A percentile compares a stretch with the other conserved stretches of the same genome.
Evolutionary conservation across 2,329 filamentous ascomycete genomes (phyloP).

Genomic region (Monascus ruber): DNA sequence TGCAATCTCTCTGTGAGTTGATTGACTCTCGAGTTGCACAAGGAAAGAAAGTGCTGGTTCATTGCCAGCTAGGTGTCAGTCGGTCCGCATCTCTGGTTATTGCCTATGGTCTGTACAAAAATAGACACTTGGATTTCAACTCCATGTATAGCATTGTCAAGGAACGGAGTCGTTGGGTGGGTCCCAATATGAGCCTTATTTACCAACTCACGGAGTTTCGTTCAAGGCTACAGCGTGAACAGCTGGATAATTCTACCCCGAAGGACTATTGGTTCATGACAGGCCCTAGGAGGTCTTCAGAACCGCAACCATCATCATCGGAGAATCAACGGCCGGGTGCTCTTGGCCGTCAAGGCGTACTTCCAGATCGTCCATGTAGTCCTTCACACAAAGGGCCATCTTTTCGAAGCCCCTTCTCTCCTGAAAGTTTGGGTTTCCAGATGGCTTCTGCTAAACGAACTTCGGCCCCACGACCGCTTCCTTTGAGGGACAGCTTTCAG

Average conservation of each 20-base stretch:
- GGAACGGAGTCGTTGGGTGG: conserved; percentile 54
- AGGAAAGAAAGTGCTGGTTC: conserved; percentile 50
- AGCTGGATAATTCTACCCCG: conserved; percentile 19
- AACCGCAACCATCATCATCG: conserved; percentile 16
- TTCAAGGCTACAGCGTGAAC: conserved; percentile 24
- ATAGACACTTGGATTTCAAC: conserved; percentile 50
- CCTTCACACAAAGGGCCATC: conserved; percentile 6
- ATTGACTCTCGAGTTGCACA: conserved; percentile 49
- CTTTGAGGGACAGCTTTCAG: conserved; percentile 27
- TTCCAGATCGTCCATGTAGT: too few relatives aligned
- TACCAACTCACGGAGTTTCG: conserved; percentile 57
- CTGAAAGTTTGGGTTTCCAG: conserved; percentile 12
- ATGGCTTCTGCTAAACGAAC: conserved; percentile 21
- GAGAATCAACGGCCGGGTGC: background rate
- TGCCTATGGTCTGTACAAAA: conserved; percentile 54
- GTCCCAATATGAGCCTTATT: conserved; percentile 58
- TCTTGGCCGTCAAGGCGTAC: conserved; percentile 1
- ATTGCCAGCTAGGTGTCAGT: conserved; percentile 55
- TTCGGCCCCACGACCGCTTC: conserved; percentile 25
- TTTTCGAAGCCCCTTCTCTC: conserved; percentile 13
- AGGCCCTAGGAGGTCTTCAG: conserved; percentile 16
- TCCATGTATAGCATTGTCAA: conserved; percentile 55
- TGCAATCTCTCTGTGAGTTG: conserved; percentile 47
- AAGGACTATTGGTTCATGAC: conserved; percentile 23
- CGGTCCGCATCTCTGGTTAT: conserved; percentile 56